Conservation (phyloP, 352 stramenopile genomes). For the Phytophthora crassamura region DNA sequence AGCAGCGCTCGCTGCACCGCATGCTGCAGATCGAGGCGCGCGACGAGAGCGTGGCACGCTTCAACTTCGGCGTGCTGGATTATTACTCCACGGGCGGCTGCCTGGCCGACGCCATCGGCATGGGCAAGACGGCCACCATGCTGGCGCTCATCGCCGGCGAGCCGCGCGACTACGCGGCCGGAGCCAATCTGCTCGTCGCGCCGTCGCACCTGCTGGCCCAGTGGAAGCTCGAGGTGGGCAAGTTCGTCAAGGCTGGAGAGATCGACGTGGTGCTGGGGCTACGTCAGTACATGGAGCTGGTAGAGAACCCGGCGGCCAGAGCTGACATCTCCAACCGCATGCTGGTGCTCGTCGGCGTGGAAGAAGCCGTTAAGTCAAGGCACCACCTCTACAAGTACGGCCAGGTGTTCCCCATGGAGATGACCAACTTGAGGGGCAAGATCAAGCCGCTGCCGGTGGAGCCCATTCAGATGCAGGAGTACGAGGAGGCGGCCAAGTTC, state of each 20-base stretch:
- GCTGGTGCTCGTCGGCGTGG: conserved; percentile 81
- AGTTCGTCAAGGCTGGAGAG: conserved; percentile 71
- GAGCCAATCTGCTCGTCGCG: conserved; percentile 76
- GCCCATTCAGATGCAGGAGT: conserved; percentile 53
- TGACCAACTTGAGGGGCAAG: conserved; percentile 19
- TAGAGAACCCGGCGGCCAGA: conserved; percentile 32
- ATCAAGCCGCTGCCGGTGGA: conserved; percentile 56
- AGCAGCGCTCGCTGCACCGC: conserved; percentile 83
- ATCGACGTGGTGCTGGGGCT: conserved; percentile 81
- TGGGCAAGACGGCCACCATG: conserved; percentile 88
- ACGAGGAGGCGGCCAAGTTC: conserved; percentile 79
- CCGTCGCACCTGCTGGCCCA: conserved; percentile 83
- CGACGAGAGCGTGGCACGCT: conserved; percentile 64
- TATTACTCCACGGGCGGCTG: conserved; percentile 78
- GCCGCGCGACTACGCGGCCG: conserved; percentile 50
- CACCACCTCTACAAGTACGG: conserved; percentile 67
- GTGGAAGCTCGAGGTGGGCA: conserved; percentile 82
- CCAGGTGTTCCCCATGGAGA: conserved; percentile 60
- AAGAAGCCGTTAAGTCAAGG: conserved; percentile 72
- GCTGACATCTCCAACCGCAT: conserved; percentile 73
- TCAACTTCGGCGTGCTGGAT: conserved; percentile 81
- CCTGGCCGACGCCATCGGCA: conserved; percentile 82
- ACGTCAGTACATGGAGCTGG: conserved; percentile 58
- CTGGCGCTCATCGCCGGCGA: conserved; percentile 76
- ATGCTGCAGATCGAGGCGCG: conserved; percentile 85